Base-by-base conservation (phyloP, 1,284 basidiomycete genomes). In the Crepidotus sp. region DNA sequence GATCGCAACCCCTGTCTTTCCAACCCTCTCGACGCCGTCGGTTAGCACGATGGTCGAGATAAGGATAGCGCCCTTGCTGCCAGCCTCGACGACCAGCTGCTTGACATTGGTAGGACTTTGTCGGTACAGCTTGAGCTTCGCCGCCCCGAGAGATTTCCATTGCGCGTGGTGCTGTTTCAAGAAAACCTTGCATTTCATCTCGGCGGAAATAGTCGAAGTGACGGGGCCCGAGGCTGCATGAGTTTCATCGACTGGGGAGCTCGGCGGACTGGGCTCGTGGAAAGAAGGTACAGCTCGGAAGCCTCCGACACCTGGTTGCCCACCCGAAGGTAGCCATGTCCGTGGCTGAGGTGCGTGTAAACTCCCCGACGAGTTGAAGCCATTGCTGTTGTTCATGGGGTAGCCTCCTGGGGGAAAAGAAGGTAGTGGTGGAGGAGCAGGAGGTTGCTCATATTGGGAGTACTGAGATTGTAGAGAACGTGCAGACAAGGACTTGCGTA, bases 101-200 rank as follows among this genome's bases (percentile, higher is more conserved):
- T 98, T 98, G 56, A 91, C 69, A 55, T 92, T 88, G 24, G 83
- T 87, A 19, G 89, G 90, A 48, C 76, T 70, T 58, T 91, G 76
- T 43, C 78, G 76, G 62, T 92, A 98, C 37, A 98, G 69, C 60
- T 89, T 93, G 50, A 98, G 72, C 56, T 83, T 82, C 5, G 89
- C 92, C 9, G 83, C 71, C 1, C 96, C 96, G 30, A 98, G 70
- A 2, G 88, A 82, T 69, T 97, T 98, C 96, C 96, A 99, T 62
- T 97, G 91, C 18, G 84, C 83, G 60, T 98, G 94, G 30, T 88
- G 81, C 59, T 96, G 92, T 62, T 98, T 87, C 43, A 96, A 69
- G 69, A 98, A 98, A 25, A 98, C 83, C 65, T 98, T 98, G 77
- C 95, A 98, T 62, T 95, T 94, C 89, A 96, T 97, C 59, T 91